Evolutionary conservation across 2,329 filamentous ascomycete genomes (phyloP), one percentile per base, ranked within the genome.

Genomic region (Cordyceps farinosa): DNA sequence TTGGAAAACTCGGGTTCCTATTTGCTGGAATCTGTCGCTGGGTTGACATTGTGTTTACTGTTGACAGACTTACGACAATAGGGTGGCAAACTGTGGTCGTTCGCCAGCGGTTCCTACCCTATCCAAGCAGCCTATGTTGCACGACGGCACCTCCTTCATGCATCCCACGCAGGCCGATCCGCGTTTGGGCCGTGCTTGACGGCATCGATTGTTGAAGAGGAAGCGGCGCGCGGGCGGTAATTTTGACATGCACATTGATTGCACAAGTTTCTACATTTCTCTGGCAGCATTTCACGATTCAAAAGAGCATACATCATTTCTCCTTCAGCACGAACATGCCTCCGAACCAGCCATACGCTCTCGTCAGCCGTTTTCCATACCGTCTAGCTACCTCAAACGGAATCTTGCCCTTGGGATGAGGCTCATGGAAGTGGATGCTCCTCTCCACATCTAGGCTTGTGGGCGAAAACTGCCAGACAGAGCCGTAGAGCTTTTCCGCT

Each of bases 381-480:
- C 78, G 70, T 53, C 83, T 74, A 0, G 82, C 83, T 47, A 70
- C 71, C 1, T 67, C 66, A 64, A 81, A 83, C 0, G 79, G 73
- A 3, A 88, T 76, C 71, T 87, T 87, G 1, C 73, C 73, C 1
- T 69, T 69, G 0, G 84, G 83, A 70, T 88, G 84, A 2, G 85
- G 85, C 68, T 87, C 84, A 65, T 88, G 84, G 65, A 87, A 84
- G 61, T 85, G 81, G 38, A 88, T 87, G 30, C 77, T 79, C 4
- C 79, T 71, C 45, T 79, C 73, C 0, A 79, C 74, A 59, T 80
- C 76, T 29, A 78, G 64, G 3, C 66, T 67, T 5, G 69, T 69
- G 3, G 80, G 81, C 15, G 74, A 76, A 65, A 88, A 88, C 11
- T 86, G 81, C 86, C 86, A 88, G 0, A 81, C 81, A 1, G 82